These are phyloP conservation scores for Apiotrichum gamsii DNA, from an alignment of 1,284 basidiomycete genomes.

Conservation along the genomic window DNA sequence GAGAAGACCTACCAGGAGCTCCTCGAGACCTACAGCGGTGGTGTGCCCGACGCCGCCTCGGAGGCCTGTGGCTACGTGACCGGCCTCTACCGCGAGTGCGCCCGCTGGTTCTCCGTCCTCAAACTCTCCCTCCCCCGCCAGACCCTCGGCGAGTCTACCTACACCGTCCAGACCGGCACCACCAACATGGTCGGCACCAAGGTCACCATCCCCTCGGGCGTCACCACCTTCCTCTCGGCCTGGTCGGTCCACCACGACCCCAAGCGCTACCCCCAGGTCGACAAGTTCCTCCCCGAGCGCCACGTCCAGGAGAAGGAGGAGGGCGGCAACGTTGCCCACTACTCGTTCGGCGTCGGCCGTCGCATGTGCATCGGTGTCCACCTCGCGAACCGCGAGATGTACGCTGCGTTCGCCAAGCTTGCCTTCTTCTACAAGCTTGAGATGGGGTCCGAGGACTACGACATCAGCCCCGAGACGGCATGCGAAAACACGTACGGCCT, in stretches of 20 bases:
- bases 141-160: slow-evolving; percentile 18
- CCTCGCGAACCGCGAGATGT: slow-evolving; percentile 21
- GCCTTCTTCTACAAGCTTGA: slow-evolving; percentile 20
- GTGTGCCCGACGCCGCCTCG: slow-evolving; percentile 12
- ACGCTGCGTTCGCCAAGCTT: slow-evolving; percentile 16
- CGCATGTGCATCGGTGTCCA: slow-evolving; percentile 21
- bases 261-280: slow-evolving; percentile 14
- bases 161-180: too few relatives aligned
- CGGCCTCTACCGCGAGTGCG: slow-evolving; percentile 12
- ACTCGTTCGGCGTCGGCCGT: slow-evolving; percentile 19
- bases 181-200: too few relatives aligned
- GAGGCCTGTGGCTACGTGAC: slow-evolving; percentile 17
- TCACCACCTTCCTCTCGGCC: slow-evolving; percentile 38
- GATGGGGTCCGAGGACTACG: slow-evolving; percentile 11
- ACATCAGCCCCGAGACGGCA: slow-evolving; percentile 14
- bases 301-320: slow-evolving; percentile 13
- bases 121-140: slow-evolving; percentile 20
- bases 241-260: slow-evolving; percentile 33
- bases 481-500: slow-evolving; percentile 11
- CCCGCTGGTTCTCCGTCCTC: slow-evolving; percentile 19
- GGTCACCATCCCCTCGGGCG: slow-evolving; percentile 29
- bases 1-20: slow-evolving; percentile 16
- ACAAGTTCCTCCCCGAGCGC: slow-evolving; percentile 19
- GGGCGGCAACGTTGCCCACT: slow-evolving; percentile 10
- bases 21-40: slow-evolving; percentile 7